Base-by-base conservation (phyloP, 2,329 filamentous ascomycete species). In the Aphanocladium album region DNA sequence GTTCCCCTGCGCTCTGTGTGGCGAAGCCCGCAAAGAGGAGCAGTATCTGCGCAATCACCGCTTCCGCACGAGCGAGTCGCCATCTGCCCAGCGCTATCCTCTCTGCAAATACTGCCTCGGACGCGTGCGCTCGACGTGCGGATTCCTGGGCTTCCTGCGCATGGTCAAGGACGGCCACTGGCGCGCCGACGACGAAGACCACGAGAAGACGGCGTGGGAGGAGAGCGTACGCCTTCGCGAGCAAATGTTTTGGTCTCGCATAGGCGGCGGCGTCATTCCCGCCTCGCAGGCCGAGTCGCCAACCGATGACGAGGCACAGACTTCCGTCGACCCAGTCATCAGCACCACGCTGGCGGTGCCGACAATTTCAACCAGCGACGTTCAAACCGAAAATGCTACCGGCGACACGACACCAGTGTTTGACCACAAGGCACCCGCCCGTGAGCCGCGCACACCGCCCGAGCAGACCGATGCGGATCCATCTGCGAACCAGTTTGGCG, bases 171-270 rank as follows among this genome's bases (percentile, higher is more conserved):
- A 97, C 67, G 95, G 95, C 2, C 89, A 96, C 69, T 95, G 95
- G 87, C 86, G 90, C 55, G 88, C 89, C 14, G 90, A 93, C 51
- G 90, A 89, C 60, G 85, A 89, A 43, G 91, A 95, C 54, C 90
- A 92, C 37, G 91, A 96, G 74, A 91, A 89, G 70, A 85, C 86
- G 30, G 91, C 92, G 0, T 99, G 95, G 95, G 93, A 98, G 71
- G 95, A 99, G 77, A 91, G 91, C 61, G 89, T 97, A 12, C 85
- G 89, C 33, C 76, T 98, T 52, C 83, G 95, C 55, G 95, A 99
- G 73, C 88, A 93, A 67, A 96, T 99, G 89, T 99, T 99, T 72
- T 99, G 95, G 95, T 86, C 90, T 55, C 85, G 95, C 60, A 86
- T 99, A 57, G 93, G 93, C 27, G 95, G 93, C 30, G 95, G 95